Evolutionary conservation across 2,329 filamentous ascomycete species (phyloP).

Genomic region (Massarina eburnea): DNA sequence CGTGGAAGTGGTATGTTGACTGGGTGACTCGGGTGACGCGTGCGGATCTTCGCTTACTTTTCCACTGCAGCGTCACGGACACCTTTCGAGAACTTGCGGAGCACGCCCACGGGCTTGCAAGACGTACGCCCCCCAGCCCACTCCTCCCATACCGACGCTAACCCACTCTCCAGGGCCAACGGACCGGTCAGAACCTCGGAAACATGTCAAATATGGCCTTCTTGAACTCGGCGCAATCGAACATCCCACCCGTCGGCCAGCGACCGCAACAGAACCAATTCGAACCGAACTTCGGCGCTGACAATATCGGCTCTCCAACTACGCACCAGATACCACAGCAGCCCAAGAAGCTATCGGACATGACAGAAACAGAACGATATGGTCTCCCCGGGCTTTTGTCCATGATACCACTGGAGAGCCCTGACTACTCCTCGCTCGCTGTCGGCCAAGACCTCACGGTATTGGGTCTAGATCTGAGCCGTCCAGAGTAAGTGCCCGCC

Average conservation of each 20-base stretch:
- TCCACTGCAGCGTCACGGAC: slow-evolving; percentile 28
- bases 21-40: slow-evolving; percentile 7
- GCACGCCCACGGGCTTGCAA: slow-evolving; percentile 30
- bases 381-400: slow-evolving; percentile 62
- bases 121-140: slow-evolving; percentile 32
- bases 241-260: slow-evolving; percentile 29
- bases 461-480: slow-evolving; percentile 65
- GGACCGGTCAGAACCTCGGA: slow-evolving; percentile 27
- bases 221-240: slow-evolving; percentile 21
- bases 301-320: slow-evolving; percentile 31
- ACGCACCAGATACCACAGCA: slow-evolving; percentile 38
- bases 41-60: slow-evolving; percentile 9
- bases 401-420: slow-evolving; percentile 58
- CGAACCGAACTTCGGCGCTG: slow-evolving; percentile 34
- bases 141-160: slow-evolving; percentile 4
- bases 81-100: slow-evolving; percentile 35
- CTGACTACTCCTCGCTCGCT: slow-evolving; percentile 54
- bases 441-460: slow-evolving; percentile 66
- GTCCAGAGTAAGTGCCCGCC: slow-evolving; percentile 56
- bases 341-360: slow-evolving; percentile 53
- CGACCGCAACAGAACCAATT: slow-evolving; percentile 34
- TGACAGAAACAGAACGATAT: slow-evolving; percentile 62
- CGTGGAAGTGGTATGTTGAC: slow-evolving; percentile 28
- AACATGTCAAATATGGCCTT: slow-evolving; percentile 35
- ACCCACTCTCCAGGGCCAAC: slow-evolving; percentile 20